Evolutionary conservation across 2,329 filamentous ascomycete genomes (phyloP).

Genomic region (Coniella vitis): DNA sequence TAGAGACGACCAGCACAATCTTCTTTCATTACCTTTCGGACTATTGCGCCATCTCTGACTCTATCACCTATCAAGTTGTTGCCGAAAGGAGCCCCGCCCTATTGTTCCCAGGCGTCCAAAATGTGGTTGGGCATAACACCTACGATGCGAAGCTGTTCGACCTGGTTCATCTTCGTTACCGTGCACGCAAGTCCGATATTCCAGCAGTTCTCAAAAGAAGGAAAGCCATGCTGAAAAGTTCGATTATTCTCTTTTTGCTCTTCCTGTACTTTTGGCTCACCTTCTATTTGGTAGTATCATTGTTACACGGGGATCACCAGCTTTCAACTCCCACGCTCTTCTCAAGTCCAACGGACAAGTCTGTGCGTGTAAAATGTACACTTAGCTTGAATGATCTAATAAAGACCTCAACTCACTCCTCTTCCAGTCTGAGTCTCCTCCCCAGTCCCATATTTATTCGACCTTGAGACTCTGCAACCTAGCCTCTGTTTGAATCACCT

Average conservation of each 20-base stretch:
- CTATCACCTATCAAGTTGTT: no score
- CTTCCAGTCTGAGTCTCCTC: conserved; percentile 9
- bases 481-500: conserved; percentile 88
- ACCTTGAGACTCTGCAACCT: conserved; percentile 81
- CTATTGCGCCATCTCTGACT: no score
- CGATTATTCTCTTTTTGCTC: not conserved
- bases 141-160: no score
- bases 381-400: not conserved
- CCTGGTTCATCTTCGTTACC: no score
- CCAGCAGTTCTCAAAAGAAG: no score
- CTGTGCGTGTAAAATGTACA: not conserved
- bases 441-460: conserved; percentile 46
- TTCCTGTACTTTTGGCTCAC: conserved; percentile 6
- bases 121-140: no score
- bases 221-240: no score
- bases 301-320: conserved; percentile 11
- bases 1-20: no score
- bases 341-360: not conserved
- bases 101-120: no score
- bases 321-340: not conserved
- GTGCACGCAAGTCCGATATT: no score
- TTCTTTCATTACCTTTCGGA: no score
- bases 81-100: no score
- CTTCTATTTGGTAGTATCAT: conserved; percentile 10
- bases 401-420: not conserved